These are phyloP conservation scores for Phialophora macrospora DNA, from an alignment of 2,329 filamentous ascomycete species.

Conservation along the genomic window DNA sequence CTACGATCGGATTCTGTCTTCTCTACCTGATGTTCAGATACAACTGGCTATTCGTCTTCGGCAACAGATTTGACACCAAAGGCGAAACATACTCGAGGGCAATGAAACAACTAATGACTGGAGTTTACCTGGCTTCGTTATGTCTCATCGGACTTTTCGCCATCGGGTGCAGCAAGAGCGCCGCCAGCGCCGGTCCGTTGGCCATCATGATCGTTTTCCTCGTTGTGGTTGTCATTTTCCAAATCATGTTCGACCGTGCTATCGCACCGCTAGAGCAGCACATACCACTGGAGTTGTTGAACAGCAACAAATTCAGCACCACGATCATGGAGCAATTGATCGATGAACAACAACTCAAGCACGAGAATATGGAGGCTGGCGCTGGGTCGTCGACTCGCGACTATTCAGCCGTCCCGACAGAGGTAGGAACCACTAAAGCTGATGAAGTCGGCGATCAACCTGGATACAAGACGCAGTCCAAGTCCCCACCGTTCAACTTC, in stretches of 20 bases:
- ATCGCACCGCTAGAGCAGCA: conserved; percentile 60
- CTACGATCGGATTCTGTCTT: conserved; percentile 74
- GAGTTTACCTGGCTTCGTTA: conserved; percentile 80
- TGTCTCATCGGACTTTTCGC: conserved; percentile 86
- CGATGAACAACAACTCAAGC: conserved; percentile 32
- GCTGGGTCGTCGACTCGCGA: conserved; percentile 23
- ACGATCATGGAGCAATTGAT: conserved; percentile 28
- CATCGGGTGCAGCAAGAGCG: conserved; percentile 56
- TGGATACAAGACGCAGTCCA: conserved; percentile 19
- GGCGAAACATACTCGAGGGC: conserved; percentile 86
- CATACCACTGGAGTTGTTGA: conserved; percentile 68
- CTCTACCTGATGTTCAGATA: conserved; percentile 90
- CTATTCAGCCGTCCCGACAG: conserved; percentile 30
- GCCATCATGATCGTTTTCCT: conserved; percentile 78
- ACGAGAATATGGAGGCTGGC: conserved; percentile 25
- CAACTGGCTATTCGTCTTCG: conserved; percentile 85
- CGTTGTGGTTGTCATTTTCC: conserved; percentile 74
- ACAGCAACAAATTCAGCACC: conserved; percentile 31
- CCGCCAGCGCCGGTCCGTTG: conserved; percentile 63
- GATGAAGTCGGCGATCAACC: conserved; percentile 37
- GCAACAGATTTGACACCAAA: conserved; percentile 81
- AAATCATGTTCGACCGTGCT: conserved; percentile 60
- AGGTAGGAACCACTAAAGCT: conserved; percentile 25
- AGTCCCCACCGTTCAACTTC: conserved; percentile 38
- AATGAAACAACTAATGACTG: conserved; percentile 80